phyloP scores from a whole-genome alignment of 2,329 filamentous ascomycete genomes.

The Fusarium poae region DNA sequence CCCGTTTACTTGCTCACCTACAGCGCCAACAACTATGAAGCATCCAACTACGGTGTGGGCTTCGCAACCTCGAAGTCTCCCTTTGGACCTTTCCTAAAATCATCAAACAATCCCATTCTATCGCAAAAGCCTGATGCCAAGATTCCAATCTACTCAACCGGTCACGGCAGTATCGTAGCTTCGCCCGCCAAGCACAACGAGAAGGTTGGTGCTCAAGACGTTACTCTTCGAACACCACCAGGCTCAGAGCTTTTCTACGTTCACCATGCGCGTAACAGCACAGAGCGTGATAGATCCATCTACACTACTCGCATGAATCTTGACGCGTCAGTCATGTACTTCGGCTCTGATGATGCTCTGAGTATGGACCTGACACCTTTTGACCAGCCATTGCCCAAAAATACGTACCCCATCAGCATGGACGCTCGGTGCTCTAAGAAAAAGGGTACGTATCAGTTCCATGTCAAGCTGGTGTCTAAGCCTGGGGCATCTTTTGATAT shows the following conservation, averaged over 20 bases:
- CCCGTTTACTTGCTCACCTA: slow-evolving; percentile 49
- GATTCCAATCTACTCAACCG: slow-evolving; percentile 52
- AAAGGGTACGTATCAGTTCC: not conserved
- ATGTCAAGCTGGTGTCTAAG: slow-evolving; percentile 27
- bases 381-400: slow-evolving; percentile 51
- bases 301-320: slow-evolving; percentile 53
- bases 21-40: slow-evolving; percentile 53
- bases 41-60: slow-evolving; percentile 55
- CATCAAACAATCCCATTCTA: slow-evolving; percentile 51
- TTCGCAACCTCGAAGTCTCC: slow-evolving; percentile 53
- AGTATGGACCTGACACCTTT: slow-evolving; percentile 50
- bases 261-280: slow-evolving; percentile 53
- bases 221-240: slow-evolving; percentile 48
- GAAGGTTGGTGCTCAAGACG: slow-evolving; percentile 50
- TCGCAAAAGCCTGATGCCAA: slow-evolving; percentile 48
- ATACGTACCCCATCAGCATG: slow-evolving; percentile 50
- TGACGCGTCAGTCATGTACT: slow-evolving; percentile 36
- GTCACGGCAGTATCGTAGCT: slow-evolving; percentile 53
- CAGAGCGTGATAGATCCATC: slow-evolving; percentile 46
- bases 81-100: slow-evolving; percentile 52
- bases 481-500: slow-evolving; percentile 31
- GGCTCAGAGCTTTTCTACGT: slow-evolving; percentile 54
- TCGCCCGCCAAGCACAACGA: slow-evolving; percentile 45
- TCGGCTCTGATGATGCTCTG: slow-evolving; percentile 49
- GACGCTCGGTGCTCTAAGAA: slow-evolving; percentile 23